Conservation (phyloP, 2,329 filamentous ascomycete species). For the Emergomyces africanus region DNA sequence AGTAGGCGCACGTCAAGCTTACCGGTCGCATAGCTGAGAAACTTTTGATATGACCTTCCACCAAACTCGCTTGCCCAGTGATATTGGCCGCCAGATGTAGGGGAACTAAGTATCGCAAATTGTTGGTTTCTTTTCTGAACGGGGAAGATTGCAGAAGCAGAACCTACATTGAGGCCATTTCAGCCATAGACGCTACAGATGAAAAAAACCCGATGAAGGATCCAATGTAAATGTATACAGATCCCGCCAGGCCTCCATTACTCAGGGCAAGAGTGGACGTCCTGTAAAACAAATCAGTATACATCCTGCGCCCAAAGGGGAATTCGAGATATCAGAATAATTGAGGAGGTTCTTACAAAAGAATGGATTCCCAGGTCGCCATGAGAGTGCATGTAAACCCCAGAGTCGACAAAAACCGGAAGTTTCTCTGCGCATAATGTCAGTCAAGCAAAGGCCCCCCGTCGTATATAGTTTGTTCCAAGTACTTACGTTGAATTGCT, state of each 20-base stretch:
- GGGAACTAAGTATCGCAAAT: conserved; percentile 24
- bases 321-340: not conserved
- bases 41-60: conserved; percentile 25
- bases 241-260: conserved; percentile 21
- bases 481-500: conserved; percentile 31
- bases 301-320: not conserved
- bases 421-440: conserved; percentile 22
- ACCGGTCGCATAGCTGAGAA: conserved; percentile 36
- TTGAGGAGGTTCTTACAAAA: conserved; percentile 17
- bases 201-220: conserved; percentile 19
- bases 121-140: not conserved
- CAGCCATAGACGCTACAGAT: conserved; percentile 25
- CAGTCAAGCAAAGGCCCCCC: not conserved
- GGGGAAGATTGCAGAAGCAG: not conserved
- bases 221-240: conserved; percentile 21
- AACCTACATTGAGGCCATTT: conserved; percentile 27
- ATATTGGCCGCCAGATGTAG: conserved; percentile 33
- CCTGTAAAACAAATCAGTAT: conserved; percentile 5
- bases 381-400: conserved; percentile 30
- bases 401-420: conserved; percentile 28
- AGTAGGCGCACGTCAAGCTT: conserved; percentile 2
- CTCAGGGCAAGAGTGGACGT: conserved; percentile 13
- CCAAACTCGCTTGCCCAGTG: conserved; percentile 30
- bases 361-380: conserved; percentile 28
- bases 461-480: no score